A percentile compares a stretch with the other conserved stretches of the same genome.
phyloP scores from a whole-genome alignment of 805 yeast species.

The Sporopachydermia lactativora region DNA sequence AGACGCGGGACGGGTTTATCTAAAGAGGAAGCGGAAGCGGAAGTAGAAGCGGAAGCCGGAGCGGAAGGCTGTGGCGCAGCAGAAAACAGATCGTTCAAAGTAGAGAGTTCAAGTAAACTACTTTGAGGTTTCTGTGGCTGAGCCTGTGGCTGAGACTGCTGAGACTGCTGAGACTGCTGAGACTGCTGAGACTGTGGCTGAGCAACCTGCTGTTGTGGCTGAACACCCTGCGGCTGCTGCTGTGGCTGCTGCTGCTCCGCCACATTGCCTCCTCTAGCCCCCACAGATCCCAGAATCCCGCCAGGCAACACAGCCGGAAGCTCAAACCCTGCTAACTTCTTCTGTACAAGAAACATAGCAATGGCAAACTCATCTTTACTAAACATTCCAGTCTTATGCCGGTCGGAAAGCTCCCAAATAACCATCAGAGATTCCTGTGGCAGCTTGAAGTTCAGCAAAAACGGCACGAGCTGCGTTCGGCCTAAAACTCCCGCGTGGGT shows the following conservation, averaged over 20 bases:
- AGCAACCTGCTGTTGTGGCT: slow-evolving; percentile 7
- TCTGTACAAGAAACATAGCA: slow-evolving; percentile 87
- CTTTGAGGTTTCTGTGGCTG: slow-evolving; percentile 19
- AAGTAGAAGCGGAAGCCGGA: slow-evolving; percentile 18
- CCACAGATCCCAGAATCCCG: slow-evolving; percentile 42
- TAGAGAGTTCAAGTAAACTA: slow-evolving; percentile 54
- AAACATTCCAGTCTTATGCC: slow-evolving; percentile 74
- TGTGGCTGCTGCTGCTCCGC: slow-evolving; percentile 10
- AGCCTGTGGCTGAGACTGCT: slow-evolving; percentile 5
- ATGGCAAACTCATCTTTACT: slow-evolving; percentile 75
- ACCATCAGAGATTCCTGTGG: slow-evolving; percentile 74
- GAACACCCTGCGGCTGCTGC: slow-evolving; percentile 8
- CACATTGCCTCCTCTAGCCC: slow-evolving; percentile 23
- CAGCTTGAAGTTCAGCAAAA: slow-evolving; percentile 77
- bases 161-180: not conserved
- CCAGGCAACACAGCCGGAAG: slow-evolving; percentile 74
- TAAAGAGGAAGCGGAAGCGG: slow-evolving; percentile 3
- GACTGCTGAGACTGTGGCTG: slow-evolving; percentile 8
- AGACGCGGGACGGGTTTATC: slow-evolving; percentile 7
- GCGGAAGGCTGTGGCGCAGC: slow-evolving; percentile 27
- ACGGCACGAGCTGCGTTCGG: slow-evolving; percentile 75
- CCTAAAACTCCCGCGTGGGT: slow-evolving; percentile 44
- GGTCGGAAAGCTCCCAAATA: slow-evolving; percentile 91
- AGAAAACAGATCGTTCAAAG: slow-evolving; percentile 37
- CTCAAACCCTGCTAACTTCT: slow-evolving; percentile 59